Conservation (phyloP, 768 basidiomycete species). For the Lanmaoa rubissima region DNA sequence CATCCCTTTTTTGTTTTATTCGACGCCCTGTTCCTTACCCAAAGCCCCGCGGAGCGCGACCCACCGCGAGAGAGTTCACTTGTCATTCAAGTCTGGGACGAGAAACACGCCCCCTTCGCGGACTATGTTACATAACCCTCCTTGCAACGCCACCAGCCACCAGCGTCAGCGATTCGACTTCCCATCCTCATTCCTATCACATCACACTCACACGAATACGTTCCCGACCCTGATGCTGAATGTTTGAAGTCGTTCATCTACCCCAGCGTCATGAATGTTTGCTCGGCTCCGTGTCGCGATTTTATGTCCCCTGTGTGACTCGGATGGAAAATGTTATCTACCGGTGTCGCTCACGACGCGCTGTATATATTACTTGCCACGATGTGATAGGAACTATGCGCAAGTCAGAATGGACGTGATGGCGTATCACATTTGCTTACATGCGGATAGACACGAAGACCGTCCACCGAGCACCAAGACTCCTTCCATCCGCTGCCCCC, state of each 20-base stretch:
- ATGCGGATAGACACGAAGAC: neutral
- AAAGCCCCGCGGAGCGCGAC: too few species aligned
- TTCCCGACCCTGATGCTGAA: neutral
- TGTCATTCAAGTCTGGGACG: neutral
- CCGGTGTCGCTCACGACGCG: too few species aligned
- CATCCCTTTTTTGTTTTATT: too few species aligned
- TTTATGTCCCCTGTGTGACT: too few species aligned
- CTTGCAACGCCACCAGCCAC: slow-evolving; percentile 1
- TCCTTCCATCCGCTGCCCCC: neutral
- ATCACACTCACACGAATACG: slow-evolving; percentile 9
- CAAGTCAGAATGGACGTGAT: neutral
- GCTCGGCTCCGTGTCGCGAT: neutral
- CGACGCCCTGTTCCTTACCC: too few species aligned
- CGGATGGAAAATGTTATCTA: too few species aligned
- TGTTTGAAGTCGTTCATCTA: too few species aligned
- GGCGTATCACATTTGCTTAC: slow-evolving; percentile 2
- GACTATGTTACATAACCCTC: neutral
- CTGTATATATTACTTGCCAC: too few species aligned
- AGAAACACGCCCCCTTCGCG: slow-evolving; percentile 10
- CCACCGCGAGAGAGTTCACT: neutral
- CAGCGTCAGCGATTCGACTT: neutral
- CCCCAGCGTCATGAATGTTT: too few species aligned
- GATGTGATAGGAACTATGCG: neutral
- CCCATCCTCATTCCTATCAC: neutral
- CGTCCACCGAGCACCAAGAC: neutral